Conservation (phyloP, 2,329 filamentous ascomycete genomes). For the Endoconidiophora polonica region DNA sequence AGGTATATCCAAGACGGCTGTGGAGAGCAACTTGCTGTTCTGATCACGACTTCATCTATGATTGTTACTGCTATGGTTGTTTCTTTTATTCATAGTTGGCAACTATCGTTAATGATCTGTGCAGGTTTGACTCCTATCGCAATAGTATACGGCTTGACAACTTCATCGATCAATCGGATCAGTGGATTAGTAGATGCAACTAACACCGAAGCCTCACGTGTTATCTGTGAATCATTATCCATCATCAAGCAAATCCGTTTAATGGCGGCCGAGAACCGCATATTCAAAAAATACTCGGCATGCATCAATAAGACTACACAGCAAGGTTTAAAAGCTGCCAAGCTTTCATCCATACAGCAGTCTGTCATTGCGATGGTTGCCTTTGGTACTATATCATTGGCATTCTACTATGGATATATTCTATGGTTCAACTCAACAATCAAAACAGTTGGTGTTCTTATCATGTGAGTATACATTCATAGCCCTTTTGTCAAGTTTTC, state of each 20-base stretch:
- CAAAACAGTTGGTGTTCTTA: slow-evolving; percentile 14
- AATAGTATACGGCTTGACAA: slow-evolving; percentile 18
- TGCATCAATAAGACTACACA: slow-evolving; percentile 23
- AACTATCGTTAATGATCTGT: slow-evolving; percentile 33
- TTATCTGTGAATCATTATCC: slow-evolving; percentile 25
- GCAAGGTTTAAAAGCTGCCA: slow-evolving; percentile 17
- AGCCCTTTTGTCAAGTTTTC: neutral
- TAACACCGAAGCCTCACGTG: slow-evolving; percentile 21
- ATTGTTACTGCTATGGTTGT: slow-evolving; percentile 30
- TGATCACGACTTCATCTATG: slow-evolving; percentile 26
- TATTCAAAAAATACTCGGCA: slow-evolving; percentile 21
- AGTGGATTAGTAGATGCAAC: slow-evolving; percentile 22
- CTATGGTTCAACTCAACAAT: slow-evolving; percentile 15
- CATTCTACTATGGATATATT: slow-evolving; percentile 15
- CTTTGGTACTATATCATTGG: slow-evolving; percentile 14
- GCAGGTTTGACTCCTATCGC: slow-evolving; percentile 27
- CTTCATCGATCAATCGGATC: slow-evolving; percentile 20
- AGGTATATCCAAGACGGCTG: slow-evolving; percentile 37
- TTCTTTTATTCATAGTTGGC: slow-evolving; percentile 34
- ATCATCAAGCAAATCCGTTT: slow-evolving; percentile 28
- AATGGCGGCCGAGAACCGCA: slow-evolving; percentile 23
- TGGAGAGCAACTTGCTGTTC: slow-evolving; percentile 31
- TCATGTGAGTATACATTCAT: slow-evolving; percentile 14
- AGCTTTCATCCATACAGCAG: slow-evolving; percentile 17
- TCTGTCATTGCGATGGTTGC: slow-evolving; percentile 5